Evolutionary conservation across 306 rosid genomes (phyloP).

Genomic region (Begonia masoniana): DNA sequence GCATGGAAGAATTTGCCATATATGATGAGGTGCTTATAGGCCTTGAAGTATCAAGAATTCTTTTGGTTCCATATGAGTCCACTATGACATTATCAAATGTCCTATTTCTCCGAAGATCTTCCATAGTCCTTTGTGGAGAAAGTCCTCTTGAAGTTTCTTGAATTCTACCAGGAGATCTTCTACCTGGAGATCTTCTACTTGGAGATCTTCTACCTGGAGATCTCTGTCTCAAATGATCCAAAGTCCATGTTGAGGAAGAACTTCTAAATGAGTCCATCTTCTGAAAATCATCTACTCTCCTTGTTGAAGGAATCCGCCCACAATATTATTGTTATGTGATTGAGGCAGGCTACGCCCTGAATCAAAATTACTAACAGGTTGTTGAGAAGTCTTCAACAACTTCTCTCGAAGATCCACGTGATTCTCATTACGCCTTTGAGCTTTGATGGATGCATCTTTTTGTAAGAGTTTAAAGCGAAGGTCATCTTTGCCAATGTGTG

Average conservation of each 20-base stretch:
- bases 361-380: conserved; percentile 8
- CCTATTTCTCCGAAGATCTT: conserved; percentile 34
- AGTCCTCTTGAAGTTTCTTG: conserved; percentile 21
- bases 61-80: conserved; percentile 38
- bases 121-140: conserved; percentile 25
- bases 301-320: conserved; percentile 38
- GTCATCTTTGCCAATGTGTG: conserved; percentile 51
- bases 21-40: conserved; percentile 35
- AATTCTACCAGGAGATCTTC: conserved; percentile 36
- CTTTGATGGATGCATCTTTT: conserved; percentile 42
- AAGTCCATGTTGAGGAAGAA: conserved; percentile 68
- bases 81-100: conserved; percentile 43
- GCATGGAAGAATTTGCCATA: conserved; percentile 32
- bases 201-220: conserved; percentile 26
- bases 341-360: conserved; percentile 27
- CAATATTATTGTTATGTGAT: conserved; percentile 30
- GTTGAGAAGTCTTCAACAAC: conserved; percentile 39
- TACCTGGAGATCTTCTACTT: conserved; percentile 2
- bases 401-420: conserved; percentile 76
- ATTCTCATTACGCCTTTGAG: conserved; percentile 33
- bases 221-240: conserved; percentile 49
- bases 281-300: conserved; percentile 50
- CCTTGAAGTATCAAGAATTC: conserved; percentile 41
- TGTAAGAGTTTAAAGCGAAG: conserved; percentile 75
- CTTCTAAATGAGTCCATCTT: conserved; percentile 50